phyloP scores from a whole-genome alignment of 768 basidiomycete genomes.

The Amanita exitialis region DNA sequence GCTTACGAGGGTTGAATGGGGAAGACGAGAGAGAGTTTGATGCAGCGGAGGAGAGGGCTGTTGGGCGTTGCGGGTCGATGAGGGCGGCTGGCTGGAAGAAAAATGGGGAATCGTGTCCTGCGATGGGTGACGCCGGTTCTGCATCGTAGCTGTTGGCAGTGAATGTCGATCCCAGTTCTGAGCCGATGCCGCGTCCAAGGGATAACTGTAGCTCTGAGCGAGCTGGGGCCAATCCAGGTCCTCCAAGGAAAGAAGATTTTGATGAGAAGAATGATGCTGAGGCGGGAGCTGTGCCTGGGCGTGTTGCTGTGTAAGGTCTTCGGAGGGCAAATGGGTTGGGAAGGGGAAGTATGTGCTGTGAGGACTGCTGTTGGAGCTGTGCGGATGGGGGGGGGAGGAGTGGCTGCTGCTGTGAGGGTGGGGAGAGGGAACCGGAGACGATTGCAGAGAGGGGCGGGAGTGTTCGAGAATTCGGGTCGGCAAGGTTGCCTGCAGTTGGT shows the following conservation, averaged over 20 bases:
- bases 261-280: conserved; percentile 50
- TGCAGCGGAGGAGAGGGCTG: conserved; percentile 20
- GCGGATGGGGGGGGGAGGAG: conserved; percentile 17
- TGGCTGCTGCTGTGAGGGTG: conserved; percentile 27
- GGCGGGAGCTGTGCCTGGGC: conserved; percentile 67
- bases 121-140: conserved; percentile 13
- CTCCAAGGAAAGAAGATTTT: conserved; percentile 37
- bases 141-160: conserved; percentile 9
- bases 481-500: conserved; percentile 36
- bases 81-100: conserved; percentile 38
- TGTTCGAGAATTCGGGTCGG: conserved; percentile 27
- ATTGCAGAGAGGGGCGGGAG: conserved; percentile 70
- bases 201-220: conserved; percentile 25
- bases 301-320: conserved; percentile 49
- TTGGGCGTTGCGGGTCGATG: conserved; percentile 15
- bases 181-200: conserved; percentile 23
- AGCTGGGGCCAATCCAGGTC: conserved; percentile 39
- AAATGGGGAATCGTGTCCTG: conserved; percentile 50
- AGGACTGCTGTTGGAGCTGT: conserved; percentile 21
- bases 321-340: conserved; percentile 42
- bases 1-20: conserved; percentile 42
- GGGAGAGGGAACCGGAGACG: conserved; percentile 63
- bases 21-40: conserved; percentile 14
- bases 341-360: conserved; percentile 46
- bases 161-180: conserved; percentile 8